phyloP scores from a whole-genome alignment of 129 eudicot genomes.

The Scalesia atractyloides region DNA sequence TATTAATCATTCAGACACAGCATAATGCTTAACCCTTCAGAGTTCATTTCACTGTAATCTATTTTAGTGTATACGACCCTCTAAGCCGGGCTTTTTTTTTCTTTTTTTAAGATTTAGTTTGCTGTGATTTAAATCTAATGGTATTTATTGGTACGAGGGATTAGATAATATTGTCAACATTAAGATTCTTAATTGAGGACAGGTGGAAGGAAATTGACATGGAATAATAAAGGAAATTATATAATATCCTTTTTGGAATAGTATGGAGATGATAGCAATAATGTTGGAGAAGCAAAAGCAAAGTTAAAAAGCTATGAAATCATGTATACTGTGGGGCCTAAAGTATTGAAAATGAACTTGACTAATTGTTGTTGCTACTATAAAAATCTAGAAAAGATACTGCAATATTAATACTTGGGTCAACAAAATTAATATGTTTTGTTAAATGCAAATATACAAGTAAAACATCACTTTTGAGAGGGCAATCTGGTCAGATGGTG shows the following conservation, averaged over 20 bases:
- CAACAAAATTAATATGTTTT: background rate
- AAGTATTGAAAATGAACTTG: constrained; percentile 12
- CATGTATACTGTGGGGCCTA: constrained; percentile 23
- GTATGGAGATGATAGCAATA: constrained; percentile 20
- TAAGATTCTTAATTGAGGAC: background rate
- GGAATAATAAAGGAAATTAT: background rate
- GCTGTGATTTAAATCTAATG: background rate
- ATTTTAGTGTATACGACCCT: too few relatives aligned
- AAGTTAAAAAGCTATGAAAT: constrained; percentile 29
- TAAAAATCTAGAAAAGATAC: constrained; percentile 19
- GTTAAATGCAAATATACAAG: constrained; percentile 21
- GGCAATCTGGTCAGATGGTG: background rate
- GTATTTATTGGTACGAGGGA: background rate
- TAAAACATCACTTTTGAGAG: constrained; percentile 9
- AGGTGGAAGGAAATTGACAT: background rate
- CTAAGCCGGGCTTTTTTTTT: too few relatives aligned
- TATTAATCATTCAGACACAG: too few relatives aligned
- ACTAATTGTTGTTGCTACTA: constrained; percentile 11
- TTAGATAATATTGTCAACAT: background rate
- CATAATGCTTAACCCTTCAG: too few relatives aligned
- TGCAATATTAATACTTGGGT: constrained; percentile 11
- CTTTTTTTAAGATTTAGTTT: too few relatives aligned
- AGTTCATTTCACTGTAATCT: too few relatives aligned
- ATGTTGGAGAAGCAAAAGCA: constrained; percentile 34
- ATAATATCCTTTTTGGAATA: background rate